These are phyloP conservation scores for Terana coerulea DNA, from an alignment of 768 basidiomycete genomes.

Conservation along the genomic window DNA sequence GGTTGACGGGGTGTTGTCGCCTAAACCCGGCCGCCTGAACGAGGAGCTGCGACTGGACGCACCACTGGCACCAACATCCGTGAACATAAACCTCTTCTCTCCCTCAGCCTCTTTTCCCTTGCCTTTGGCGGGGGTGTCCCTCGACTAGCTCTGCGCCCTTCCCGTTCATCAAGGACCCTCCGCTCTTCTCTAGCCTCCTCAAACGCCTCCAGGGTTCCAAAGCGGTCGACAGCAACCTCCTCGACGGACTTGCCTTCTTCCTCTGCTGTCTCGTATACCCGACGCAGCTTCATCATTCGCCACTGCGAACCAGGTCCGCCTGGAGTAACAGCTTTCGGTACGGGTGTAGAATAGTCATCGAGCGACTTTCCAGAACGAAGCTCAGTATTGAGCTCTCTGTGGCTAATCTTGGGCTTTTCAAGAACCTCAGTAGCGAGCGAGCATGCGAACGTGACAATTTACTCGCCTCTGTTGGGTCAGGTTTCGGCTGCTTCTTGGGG, in stretches of 20 bases:
- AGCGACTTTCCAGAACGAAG: conserved; percentile 41
- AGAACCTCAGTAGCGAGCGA: conserved; percentile 8
- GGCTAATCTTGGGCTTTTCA: conserved; percentile 56
- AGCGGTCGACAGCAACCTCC: conserved; percentile 84
- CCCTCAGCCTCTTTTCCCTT: conserved; percentile 27
- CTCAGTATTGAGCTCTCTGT: conserved; percentile 59
- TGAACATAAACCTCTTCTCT: conserved; percentile 65
- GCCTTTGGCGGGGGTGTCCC: conserved; percentile 33
- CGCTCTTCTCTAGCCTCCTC: conserved; percentile 88
- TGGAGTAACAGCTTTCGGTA: conserved; percentile 54
- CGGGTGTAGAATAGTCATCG: conserved; percentile 37
- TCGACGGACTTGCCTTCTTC: conserved; percentile 74
- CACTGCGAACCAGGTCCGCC: conserved; percentile 93
- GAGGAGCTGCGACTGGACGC: conserved; percentile 78
- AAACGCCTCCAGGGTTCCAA: conserved; percentile 81
- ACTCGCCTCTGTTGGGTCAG: conserved; percentile 70
- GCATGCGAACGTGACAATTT: not conserved
- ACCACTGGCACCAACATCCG: conserved; percentile 55
- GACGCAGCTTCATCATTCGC: conserved; percentile 95
- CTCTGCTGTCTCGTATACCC: conserved; percentile 86
- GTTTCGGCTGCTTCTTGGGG: conserved; percentile 60
- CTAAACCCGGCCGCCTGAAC: conserved; percentile 75
- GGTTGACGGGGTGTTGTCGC: conserved; percentile 53
- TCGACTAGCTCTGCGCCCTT: conserved; percentile 46
- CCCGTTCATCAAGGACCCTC: conserved; percentile 79